phyloP scores from a whole-genome alignment of 495 filamentous ascomycete species.

The Jackrogersella minutella region DNA sequence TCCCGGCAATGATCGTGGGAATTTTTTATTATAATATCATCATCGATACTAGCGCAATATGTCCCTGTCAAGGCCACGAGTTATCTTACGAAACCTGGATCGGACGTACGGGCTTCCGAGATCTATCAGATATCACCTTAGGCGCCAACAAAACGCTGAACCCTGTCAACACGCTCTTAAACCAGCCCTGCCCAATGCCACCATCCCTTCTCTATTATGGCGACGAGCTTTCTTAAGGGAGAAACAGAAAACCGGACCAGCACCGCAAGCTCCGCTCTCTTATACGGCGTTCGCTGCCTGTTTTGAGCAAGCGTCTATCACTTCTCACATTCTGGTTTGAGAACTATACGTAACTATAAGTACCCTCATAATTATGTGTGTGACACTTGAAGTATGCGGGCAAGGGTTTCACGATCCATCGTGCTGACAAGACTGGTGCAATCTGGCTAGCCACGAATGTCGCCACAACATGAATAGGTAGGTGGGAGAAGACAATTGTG shows the following conservation, averaged over 20 bases:
- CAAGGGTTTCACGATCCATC: conserved; percentile 20
- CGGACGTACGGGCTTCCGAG: conserved; percentile 28
- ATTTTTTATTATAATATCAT: no score
- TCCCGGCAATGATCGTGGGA: not conserved
- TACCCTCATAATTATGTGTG: not conserved
- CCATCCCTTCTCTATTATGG: conserved; percentile 24
- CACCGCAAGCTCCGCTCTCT: not conserved
- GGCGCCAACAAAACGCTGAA: conserved; percentile 36
- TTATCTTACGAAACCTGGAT: conserved; percentile 9
- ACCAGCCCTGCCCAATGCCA: conserved; percentile 32
- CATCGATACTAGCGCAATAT: not conserved
- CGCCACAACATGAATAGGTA: conserved; percentile 17
- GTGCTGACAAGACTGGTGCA: conserved; percentile 6
- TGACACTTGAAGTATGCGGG: conserved; percentile 1
- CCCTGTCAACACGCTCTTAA: conserved; percentile 33
- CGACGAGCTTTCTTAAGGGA: conserved; percentile 24
- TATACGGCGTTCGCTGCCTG: conserved; percentile 25
- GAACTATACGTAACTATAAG: conserved; percentile 21
- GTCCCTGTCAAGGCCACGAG: conserved; percentile 25
- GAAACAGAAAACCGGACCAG: conserved; percentile 9
- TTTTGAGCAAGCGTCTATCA: conserved; percentile 30
- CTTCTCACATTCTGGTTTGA: conserved; percentile 21
- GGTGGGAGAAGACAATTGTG: not conserved
- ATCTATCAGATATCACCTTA: conserved; percentile 42
- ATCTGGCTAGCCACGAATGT: conserved; percentile 24